Conservation (phyloP, 1,139 yeast species). For the Geotrichum aggregatum region DNA sequence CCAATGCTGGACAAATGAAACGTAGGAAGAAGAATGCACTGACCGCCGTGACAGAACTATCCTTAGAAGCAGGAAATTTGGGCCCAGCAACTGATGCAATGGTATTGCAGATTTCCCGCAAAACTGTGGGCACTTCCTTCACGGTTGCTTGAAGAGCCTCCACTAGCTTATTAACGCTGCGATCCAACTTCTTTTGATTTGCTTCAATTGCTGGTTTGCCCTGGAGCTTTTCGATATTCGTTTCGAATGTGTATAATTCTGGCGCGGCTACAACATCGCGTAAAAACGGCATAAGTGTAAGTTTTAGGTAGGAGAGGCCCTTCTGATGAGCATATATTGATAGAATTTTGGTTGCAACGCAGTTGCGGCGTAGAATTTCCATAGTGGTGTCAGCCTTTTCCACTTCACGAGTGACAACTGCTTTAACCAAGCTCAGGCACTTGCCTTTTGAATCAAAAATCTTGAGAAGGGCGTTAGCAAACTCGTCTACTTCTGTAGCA, state of each 20-base stretch:
- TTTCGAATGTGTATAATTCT: slow-evolving; percentile 63
- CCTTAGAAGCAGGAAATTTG: slow-evolving; percentile 54
- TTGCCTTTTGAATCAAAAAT: slow-evolving; percentile 53
- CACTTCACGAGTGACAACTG: slow-evolving; percentile 61
- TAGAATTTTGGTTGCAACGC: slow-evolving; percentile 73
- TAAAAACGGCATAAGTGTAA: slow-evolving; percentile 53
- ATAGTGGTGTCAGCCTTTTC: slow-evolving; percentile 55
- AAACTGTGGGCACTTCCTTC: slow-evolving; percentile 55
- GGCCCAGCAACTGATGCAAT: slow-evolving; percentile 54
- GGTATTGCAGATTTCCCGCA: slow-evolving; percentile 59
- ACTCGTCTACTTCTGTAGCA: slow-evolving; percentile 64
- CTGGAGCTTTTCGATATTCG: slow-evolving; percentile 39
- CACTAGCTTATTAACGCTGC: slow-evolving; percentile 53
- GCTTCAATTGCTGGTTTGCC: slow-evolving; percentile 41
- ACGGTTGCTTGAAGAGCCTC: slow-evolving; percentile 52
- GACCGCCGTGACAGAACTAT: slow-evolving; percentile 57
- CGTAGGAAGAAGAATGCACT: slow-evolving; percentile 79
- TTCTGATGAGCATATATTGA: slow-evolving; percentile 65
- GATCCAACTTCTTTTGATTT: slow-evolving; percentile 53
- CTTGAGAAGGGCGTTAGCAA: slow-evolving; percentile 67
- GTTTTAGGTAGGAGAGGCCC: slow-evolving; percentile 56
- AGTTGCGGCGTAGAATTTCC: slow-evolving; percentile 74
- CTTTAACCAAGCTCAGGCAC: slow-evolving; percentile 53
- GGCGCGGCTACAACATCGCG: slow-evolving; percentile 49
- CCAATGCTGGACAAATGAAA: slow-evolving; percentile 79